Percentiles rank a stretch among this genome's conserved stretches.
These are phyloP conservation scores for Fusarium veterinarium DNA, from an alignment of 2,329 filamentous ascomycete genomes.

Conservation along the genomic window DNA sequence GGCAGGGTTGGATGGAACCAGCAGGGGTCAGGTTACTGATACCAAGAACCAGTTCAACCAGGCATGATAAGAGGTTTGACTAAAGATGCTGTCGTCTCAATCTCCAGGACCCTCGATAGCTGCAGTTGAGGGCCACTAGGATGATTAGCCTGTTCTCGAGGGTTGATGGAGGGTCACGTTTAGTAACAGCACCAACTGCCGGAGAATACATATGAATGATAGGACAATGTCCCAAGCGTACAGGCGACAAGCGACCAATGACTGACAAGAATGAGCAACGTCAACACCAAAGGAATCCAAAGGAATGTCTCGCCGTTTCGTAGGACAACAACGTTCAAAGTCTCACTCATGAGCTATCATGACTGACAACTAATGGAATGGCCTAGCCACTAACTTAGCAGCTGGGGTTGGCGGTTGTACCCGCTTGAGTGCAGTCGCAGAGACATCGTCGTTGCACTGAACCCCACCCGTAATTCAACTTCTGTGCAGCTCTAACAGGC, in stretches of 20 bases:
- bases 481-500: slow-evolving; percentile 16
- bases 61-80: slow-evolving; percentile 34
- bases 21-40: slow-evolving; percentile 32
- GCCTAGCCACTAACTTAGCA: neutral
- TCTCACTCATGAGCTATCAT: slow-evolving; percentile 10
- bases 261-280: neutral
- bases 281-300: neutral
- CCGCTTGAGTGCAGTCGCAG: slow-evolving; percentile 13
- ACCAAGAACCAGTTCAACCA: slow-evolving; percentile 21
- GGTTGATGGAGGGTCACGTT: slow-evolving; percentile 11
- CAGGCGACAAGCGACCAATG: slow-evolving; percentile 4
- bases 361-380: neutral
- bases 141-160: slow-evolving; percentile 22
- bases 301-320: neutral
- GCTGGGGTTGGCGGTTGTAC: slow-evolving; percentile 25
- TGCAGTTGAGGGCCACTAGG: slow-evolving; percentile 13
- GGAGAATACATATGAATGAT: slow-evolving; percentile 6
- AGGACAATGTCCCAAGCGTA: neutral
- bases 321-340: slow-evolving; percentile 12
- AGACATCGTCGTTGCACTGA: slow-evolving; percentile 13
- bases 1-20: slow-evolving; percentile 14
- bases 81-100: slow-evolving; percentile 17
- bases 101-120: slow-evolving; percentile 16
- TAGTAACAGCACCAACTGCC: slow-evolving; percentile 2
- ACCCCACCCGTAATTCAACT: slow-evolving; percentile 32